Base-by-base conservation (phyloP, 2,329 filamentous ascomycete species). In the Fusarium sp. region DNA sequence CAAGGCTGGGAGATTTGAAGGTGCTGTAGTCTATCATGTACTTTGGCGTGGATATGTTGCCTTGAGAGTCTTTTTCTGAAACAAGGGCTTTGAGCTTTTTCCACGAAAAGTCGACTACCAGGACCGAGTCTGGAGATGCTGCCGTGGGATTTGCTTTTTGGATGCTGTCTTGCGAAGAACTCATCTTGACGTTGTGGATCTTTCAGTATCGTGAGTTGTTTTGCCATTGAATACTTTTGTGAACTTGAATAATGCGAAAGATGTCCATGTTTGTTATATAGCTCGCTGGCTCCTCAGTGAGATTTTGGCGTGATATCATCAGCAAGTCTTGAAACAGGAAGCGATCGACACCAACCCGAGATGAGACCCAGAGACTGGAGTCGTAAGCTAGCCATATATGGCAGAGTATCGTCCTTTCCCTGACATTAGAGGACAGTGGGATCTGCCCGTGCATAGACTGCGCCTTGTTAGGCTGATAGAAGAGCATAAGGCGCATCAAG, bases 51-150 rank as follows among this genome's bases (percentile, higher is more conserved):
- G 49, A 14, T n/a, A 9, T 37, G 7, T 65, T 32, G 1, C 27
- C 19, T 5, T 54, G 45, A 3, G 38, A 43, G 9, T 43, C 32
- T 17, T 45, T 42, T 21, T 66, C 51, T 1, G 52, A 54, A 17
- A 66, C 48, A 6, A 59, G 31, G 9, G 57, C 48, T 25, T 62
- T 59, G 15, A 48, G 39, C 36, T 61, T 62, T 13, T 57, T 60
- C 65, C 65, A 68, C 6, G 57, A 55, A 35, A 55, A 68, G 49
- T 68, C 51, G 6, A 68, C 47, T 27, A 50, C 41, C 11, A 66
- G 37, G 4, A 32, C 44, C 4, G 57, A 17, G 31, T 23, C 47
- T 31, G 33, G 36, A 9, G 31, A 14, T 10, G 33, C 17, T 27
- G 31, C 7, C 33, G 31, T 23, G 14, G 15, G 19, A 15, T 27